Percentiles rank a stretch among this genome's conserved stretches.
Conservation (phyloP, 148 eudicot species). For the Rhododendron vialii region DNA sequence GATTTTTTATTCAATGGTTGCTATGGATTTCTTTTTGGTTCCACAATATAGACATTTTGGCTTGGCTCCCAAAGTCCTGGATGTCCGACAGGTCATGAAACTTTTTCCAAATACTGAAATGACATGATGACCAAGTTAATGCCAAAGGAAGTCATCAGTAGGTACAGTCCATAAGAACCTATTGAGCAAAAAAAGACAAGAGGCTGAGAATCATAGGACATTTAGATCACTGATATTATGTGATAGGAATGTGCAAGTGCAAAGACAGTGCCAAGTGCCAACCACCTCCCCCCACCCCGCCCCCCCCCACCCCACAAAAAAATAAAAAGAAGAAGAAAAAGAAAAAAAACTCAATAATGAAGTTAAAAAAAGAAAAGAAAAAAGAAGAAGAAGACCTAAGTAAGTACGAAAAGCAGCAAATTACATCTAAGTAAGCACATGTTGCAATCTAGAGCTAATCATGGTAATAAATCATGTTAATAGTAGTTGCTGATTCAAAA, state of each 20-base stretch:
- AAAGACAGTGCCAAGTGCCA: background rate
- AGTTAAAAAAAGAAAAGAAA: too few species aligned
- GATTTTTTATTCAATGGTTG: background rate
- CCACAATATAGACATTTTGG: background rate
- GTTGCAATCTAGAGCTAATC: background rate
- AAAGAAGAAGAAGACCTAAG: too few species aligned
- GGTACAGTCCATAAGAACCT: background rate
- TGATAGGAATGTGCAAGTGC: background rate
- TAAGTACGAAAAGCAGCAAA: background rate
- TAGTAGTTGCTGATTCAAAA: background rate
- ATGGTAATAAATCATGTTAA: background rate
- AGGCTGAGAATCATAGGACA: background rate
- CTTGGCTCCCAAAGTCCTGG: background rate
- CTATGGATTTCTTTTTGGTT: background rate
- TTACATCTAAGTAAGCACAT: background rate
- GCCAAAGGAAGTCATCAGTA: background rate
- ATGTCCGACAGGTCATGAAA: background rate
- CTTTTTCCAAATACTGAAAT: background rate
- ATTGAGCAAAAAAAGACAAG: background rate
- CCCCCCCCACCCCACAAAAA: too few species aligned
- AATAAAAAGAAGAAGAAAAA: too few species aligned
- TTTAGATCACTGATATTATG: background rate
- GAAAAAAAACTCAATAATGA: too few species aligned
- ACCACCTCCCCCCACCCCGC: too few species aligned
- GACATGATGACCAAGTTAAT: background rate